phyloP scores from a whole-genome alignment of 345 rosid species.

The Anacardium occidentale region DNA sequence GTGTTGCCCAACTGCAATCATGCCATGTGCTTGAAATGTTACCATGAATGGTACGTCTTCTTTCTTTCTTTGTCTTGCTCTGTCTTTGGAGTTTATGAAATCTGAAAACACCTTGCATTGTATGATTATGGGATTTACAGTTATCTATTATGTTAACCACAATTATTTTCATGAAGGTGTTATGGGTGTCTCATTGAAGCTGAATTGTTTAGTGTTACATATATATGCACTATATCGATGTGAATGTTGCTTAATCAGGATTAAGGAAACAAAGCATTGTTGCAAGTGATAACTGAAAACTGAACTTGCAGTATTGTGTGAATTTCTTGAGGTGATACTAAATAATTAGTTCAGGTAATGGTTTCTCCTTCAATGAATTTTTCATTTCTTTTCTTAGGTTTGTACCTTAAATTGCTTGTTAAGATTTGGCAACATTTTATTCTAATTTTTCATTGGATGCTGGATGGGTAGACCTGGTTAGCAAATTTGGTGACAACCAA shows the following conservation, averaged over 20 bases:
- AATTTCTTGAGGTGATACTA: slow-evolving; percentile 1
- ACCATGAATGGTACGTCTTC: slow-evolving; percentile 52
- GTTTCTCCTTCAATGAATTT: background rate
- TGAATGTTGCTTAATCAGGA: background rate
- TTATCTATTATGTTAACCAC: background rate
- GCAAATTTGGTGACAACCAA: too few relatives aligned
- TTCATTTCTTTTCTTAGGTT: background rate
- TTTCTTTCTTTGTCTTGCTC: background rate
- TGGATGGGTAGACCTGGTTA: background rate
- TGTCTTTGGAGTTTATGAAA: background rate
- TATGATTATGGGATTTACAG: background rate
- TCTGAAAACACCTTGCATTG: background rate
- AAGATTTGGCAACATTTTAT: background rate
- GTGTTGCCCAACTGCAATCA: slow-evolving; percentile 65
- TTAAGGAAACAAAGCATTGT: background rate
- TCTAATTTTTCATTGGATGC: background rate
- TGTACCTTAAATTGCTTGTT: slow-evolving; percentile 1
- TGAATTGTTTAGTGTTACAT: background rate
- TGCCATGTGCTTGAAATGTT: slow-evolving; percentile 67
- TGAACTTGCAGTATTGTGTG: background rate
- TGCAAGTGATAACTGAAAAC: background rate
- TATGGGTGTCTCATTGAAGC: background rate
- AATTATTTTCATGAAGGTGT: background rate
- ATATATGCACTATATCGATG: background rate
- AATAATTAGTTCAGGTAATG: background rate